Evolutionary conservation across 176 grass and related monocot species (phyloP), one percentile per base, ranked within the genome.

Genomic region (Phragmites australis): DNA sequence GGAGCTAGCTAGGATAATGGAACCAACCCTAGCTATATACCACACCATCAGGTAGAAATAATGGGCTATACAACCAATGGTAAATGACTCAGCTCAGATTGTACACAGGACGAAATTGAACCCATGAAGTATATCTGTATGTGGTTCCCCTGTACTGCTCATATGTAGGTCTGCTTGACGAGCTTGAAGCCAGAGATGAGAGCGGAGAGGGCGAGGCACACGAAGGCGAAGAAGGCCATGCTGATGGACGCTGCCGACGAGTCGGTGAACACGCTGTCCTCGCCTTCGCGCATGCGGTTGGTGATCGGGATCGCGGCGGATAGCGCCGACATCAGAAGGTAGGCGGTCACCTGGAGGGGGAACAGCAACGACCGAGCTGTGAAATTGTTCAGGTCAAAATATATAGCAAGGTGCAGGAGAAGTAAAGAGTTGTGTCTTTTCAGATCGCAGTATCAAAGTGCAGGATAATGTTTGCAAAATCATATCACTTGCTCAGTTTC

Each of bases 221-320:
- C 9, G 68, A 95, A 99, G 31, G 96, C 92, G 9, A 95, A 81
- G 78, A 99, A 99, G 2, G 92, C 86, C 92, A 99, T 95, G 90
- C 96, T 91, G 67, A 99, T 95, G 15, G 96, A 91, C 27, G 92
- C 96, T 8, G 90, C 69, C 16, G 96, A 99, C 3, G 92, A 89
- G 78, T 99, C 92, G 0, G 92, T 93, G 74, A 99, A 99, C 13
- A 89, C 68, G 19, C 93, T 99, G 22, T 88, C 86, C 6, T 77
- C 75, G 7, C 88, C 88, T 34, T 91, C 81, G 18, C 92, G 92
- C 92, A 94, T 95, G 12, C 82, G 77, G 72, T 98, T 93, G 3
- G 96, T 99, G 37, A 95, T 81, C 13, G 96, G 96, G 46, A 99
- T 86, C 26, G 96, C 92, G 0, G 96, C 92, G 0, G 96, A 99